A percentile compares a stretch with the other conserved stretches of the same genome.
Conservation (phyloP, 148 eudicot species). For the Rhododendron simsii region DNA sequence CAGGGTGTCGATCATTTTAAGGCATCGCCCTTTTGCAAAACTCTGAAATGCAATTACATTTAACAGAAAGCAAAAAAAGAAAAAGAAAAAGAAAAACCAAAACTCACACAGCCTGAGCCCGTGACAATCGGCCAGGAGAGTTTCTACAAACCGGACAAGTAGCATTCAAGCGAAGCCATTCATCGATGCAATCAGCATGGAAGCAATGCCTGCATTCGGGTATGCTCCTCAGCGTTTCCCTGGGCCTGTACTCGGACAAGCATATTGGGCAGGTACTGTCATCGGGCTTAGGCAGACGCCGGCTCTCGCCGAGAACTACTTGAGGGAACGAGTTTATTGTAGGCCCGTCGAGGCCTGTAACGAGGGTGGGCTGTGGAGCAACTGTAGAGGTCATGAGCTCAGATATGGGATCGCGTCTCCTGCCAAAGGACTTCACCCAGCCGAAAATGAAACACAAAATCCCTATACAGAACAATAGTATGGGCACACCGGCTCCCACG, state of each 20-base stretch:
- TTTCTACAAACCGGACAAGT: constrained; percentile 63
- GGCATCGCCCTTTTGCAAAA: too few species aligned
- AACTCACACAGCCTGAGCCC: neutral
- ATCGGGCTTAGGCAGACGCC: constrained; percentile 43
- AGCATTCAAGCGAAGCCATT: constrained; percentile 50
- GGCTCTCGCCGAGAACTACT: constrained; percentile 49
- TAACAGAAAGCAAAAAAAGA: too few species aligned
- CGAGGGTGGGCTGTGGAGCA: constrained; percentile 8
- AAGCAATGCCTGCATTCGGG: constrained; percentile 59
- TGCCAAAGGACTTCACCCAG: neutral
- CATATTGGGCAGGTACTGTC: constrained; percentile 52
- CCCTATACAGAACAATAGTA: constrained; percentile 10
- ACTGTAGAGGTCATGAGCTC: constrained; percentile 1
- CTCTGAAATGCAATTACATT: too few species aligned
- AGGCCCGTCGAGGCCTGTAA: constrained; percentile 32
- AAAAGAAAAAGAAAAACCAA: neutral
- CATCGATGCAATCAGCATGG: constrained; percentile 62
- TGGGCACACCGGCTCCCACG: constrained; percentile 30
- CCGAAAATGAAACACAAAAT: constrained; percentile 19
- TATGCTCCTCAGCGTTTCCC: constrained; percentile 43
- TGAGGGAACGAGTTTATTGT: constrained; percentile 56
- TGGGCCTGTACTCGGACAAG: constrained; percentile 46
- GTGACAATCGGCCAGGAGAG: constrained; percentile 17
- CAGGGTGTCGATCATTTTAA: too few species aligned
- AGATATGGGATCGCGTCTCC: neutral